These are phyloP conservation scores for Hypoxylon rickii DNA, from an alignment of 495 filamentous ascomycete genomes.

Conservation along the genomic window DNA sequence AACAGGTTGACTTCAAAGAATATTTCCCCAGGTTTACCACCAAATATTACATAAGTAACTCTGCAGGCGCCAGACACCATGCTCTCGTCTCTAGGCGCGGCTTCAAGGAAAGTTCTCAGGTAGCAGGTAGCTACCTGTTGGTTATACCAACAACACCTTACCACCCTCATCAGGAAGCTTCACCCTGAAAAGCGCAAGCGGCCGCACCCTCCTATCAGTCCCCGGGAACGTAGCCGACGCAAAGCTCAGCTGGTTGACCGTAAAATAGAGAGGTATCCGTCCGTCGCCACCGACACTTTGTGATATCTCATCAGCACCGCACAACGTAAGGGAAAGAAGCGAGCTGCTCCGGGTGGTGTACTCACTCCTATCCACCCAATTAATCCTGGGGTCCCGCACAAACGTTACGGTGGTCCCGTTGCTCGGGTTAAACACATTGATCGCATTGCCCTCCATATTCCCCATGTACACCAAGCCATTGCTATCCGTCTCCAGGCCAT, in stretches of 20 bases:
- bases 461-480: constrained; percentile 40
- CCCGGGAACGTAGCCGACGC: constrained; percentile 29
- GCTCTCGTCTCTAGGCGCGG: too few species aligned
- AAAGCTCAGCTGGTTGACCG: constrained; percentile 45
- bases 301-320: not conserved
- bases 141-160: constrained; percentile 21
- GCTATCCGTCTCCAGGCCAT: constrained; percentile 45
- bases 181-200: constrained; percentile 44
- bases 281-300: constrained; percentile 37
- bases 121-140: not conserved
- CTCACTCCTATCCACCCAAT: constrained; percentile 46
- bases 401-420: constrained; percentile 44
- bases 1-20: too few species aligned
- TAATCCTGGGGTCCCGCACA: constrained; percentile 45
- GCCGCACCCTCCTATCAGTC: constrained; percentile 37
- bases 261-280: constrained; percentile 49
- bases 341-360: not conserved
- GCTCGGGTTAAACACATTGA: constrained; percentile 46
- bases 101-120: too few species aligned
- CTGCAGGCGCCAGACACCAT: too few species aligned
- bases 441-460: constrained; percentile 42
- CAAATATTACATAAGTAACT: too few species aligned
- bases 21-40: too few species aligned
- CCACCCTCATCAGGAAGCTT: constrained; percentile 40
- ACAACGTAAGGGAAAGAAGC: not conserved